phyloP scores from a whole-genome alignment of 169 alveolate species.

The Plasmodium malariae region DNA sequence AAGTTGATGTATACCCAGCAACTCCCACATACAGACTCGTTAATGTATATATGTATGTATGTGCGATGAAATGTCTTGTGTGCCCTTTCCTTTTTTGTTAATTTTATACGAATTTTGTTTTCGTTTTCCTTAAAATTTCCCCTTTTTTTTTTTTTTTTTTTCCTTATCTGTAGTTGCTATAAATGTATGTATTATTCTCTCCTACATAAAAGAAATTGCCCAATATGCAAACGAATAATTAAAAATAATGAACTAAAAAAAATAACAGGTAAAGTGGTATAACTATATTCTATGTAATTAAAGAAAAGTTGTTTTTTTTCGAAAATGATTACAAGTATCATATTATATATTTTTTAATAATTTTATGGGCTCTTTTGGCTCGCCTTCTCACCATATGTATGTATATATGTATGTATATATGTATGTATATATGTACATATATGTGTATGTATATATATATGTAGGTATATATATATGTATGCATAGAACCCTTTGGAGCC shows the following conservation, averaged over 20 bases:
- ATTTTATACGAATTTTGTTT: too few species aligned
- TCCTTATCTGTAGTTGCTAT: constrained; percentile 37
- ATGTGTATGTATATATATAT: background rate
- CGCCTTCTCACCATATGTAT: background rate
- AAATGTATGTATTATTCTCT: constrained; percentile 73
- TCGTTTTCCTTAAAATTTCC: background rate
- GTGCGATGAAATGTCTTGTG: background rate
- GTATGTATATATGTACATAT: background rate
- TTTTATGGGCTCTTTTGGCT: background rate
- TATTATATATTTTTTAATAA: background rate
- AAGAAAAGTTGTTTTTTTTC: background rate
- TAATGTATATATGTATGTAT: background rate
- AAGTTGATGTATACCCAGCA: background rate
- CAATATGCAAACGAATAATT: constrained; percentile 62
- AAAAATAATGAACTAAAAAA: constrained; percentile 36
- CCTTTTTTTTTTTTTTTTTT: background rate
- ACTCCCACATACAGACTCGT: background rate
- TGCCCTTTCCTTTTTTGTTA: background rate
- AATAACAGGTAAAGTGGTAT: constrained; percentile 37
- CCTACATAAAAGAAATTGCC: constrained; percentile 64
- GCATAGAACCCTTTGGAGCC: too few species aligned
- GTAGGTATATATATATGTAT: background rate
- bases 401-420: background rate
- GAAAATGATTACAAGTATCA: background rate
- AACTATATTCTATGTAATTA: background rate